Evolutionary conservation across 208 protist genomes (phyloP).

Genomic region (Naegleria gruberi): DNA sequence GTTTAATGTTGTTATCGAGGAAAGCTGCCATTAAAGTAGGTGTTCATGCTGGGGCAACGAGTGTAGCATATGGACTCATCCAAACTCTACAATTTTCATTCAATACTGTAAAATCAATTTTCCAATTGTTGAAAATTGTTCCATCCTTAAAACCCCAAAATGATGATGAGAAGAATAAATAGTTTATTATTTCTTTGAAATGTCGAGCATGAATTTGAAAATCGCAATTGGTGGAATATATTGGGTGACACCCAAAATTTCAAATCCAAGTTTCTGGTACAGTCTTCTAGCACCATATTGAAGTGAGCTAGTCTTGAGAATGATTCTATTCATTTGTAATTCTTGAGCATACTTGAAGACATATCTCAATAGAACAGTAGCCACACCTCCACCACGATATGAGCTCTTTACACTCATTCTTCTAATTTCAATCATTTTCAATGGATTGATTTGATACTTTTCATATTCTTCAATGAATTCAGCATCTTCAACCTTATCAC

Average conservation of each 20-base stretch:
- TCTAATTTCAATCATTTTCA: neutral
- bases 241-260: neutral
- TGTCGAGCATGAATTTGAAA: neutral
- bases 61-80: neutral
- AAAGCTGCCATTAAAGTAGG: neutral
- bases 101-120: neutral
- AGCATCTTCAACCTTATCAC: neutral
- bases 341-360: neutral
- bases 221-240: neutral
- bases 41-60: neutral
- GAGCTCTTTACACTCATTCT: neutral
- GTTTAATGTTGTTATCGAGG: neutral
- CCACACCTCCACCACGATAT: neutral
- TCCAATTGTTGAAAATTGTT: neutral
- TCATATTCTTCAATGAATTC: neutral
- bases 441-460: neutral
- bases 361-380: neutral
- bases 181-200: neutral
- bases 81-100: neutral
- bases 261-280: neutral
- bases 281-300: neutral
- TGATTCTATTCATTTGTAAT: too few species aligned
- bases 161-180: too few species aligned
- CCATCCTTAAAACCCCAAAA: too few species aligned
- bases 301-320: neutral